Evolutionary conservation across 139 green algal genomes (phyloP), one percentile per base, ranked within the genome.

Genomic region (Zygnema cylindricum): DNA sequence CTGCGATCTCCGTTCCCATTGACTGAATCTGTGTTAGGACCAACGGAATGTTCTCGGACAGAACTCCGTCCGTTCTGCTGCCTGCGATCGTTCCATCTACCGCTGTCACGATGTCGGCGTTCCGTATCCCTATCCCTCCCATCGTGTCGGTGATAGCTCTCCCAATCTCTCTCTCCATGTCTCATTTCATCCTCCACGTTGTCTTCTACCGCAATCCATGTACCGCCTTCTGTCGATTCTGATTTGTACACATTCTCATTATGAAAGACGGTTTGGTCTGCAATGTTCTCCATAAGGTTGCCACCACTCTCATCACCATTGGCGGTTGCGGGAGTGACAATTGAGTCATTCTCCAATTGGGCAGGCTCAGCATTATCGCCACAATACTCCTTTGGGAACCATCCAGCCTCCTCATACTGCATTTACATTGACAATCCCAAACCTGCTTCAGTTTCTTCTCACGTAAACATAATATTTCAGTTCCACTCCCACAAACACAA

Each of bases 361-460:
- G 7, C 7, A 63, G 16, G 7, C 49, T 63, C 49, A 25, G 7
- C 49, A 7, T 63, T 7, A 25, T 63, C 49, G 7, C 49, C 49
- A 16, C 49, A 63, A 55, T 84, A 84, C 77, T 84, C 77, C 7
- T 84, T 84, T 49, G 40, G 77, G n/a, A 55, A 49, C 77, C 77
- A 84, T 35, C 77, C 77, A 35, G 11, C 77, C n/a, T 39, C n/a
- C 77, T 84, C 77, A 55, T 84, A 84, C 77, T 84, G 77, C 77
- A 84, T n/a, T n/a, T n/a, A n/a, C n/a, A n/a, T n/a, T n/a, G n/a
- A n/a, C n/a, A n/a, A n/a, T n/a, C n/a, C n/a, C n/a, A n/a, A n/a
- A n/a, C n/a, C n/a, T n/a, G n/a, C n/a, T n/a, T n/a, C n/a, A n/a
- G n/a, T n/a, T n/a, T n/a, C n/a, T n/a, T n/a, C n/a, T n/a, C n/a